A percentile compares a stretch with the other conserved stretches of the same genome.
Evolutionary conservation across 2,329 filamentous ascomycete genomes (phyloP).

Genomic region (Neopestalotiopsis sp.): DNA sequence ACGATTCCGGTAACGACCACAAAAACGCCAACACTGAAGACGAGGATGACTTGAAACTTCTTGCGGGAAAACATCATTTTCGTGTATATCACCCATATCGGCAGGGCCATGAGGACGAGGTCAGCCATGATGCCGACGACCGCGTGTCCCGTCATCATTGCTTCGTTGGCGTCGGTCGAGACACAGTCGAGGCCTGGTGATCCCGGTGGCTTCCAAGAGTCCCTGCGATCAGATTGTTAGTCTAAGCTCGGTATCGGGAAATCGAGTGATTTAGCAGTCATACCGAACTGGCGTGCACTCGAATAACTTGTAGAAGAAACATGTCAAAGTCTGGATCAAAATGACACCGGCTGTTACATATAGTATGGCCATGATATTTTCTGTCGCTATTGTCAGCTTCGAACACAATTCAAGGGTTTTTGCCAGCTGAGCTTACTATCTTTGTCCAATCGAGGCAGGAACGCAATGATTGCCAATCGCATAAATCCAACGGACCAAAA

Average conservation of each 20-base stretch:
- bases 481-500: conserved; percentile 37
- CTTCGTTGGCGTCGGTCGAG: neutral
- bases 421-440: conserved; percentile 33
- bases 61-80: conserved; percentile 41
- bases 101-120: conserved; percentile 37
- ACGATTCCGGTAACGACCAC: conserved; percentile 42
- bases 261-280: neutral
- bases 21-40: conserved; percentile 44
- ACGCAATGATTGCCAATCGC: conserved; percentile 39
- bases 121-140: conserved; percentile 32
- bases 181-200: neutral
- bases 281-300: conserved; percentile 19
- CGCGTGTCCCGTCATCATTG: neutral
- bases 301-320: conserved; percentile 22
- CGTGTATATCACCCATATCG: conserved; percentile 42
- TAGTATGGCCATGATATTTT: conserved; percentile 9
- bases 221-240: neutral
- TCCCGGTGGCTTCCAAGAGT: neutral
- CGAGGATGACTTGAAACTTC: conserved; percentile 39
- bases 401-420: neutral
- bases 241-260: neutral
- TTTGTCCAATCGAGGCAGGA: conserved; percentile 38
- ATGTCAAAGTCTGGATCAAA: conserved; percentile 20
- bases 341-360: conserved; percentile 18
- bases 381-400: neutral